These are phyloP conservation scores for Zymoseptoria tritici DNA, from an alignment of 2,329 filamentous ascomycete genomes.

Conservation along the genomic window DNA sequence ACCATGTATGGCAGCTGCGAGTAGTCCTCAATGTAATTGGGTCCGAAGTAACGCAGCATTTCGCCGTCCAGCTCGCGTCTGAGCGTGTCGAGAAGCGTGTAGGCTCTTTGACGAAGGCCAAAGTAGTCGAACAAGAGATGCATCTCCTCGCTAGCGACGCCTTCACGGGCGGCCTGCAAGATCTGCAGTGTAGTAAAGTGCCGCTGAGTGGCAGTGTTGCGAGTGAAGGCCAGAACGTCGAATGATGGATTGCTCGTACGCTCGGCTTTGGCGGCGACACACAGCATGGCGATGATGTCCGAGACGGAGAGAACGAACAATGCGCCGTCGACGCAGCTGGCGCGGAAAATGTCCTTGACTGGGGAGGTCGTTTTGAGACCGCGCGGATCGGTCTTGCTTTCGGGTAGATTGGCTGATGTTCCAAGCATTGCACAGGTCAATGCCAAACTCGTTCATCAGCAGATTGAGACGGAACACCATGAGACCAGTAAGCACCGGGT, in stretches of 20 bases:
- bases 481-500: conserved; percentile 3
- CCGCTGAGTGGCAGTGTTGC: not conserved
- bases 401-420: not conserved
- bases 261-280: not conserved
- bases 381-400: conserved; percentile 3
- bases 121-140: conserved; percentile 11
- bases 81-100: conserved; percentile 2
- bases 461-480: conserved; percentile 1
- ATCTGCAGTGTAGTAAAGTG: conserved; percentile 2
- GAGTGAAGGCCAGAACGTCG: not conserved
- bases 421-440: conserved; percentile 3
- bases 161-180: conserved; percentile 4
- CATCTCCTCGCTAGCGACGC: conserved; percentile 7
- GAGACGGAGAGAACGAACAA: not conserved
- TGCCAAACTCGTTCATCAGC: conserved; percentile 1
- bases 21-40: conserved; percentile 5
- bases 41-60: conserved; percentile 4
- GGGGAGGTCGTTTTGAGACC: conserved; percentile 1
- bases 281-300: conserved; percentile 1
- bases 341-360: not conserved
- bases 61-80: conserved; percentile 2
- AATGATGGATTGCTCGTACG: not conserved
- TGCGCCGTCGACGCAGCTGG: not conserved
- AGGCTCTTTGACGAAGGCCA: conserved; percentile 3
- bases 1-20: conserved; percentile 5